Percentiles rank a stretch among this genome's conserved stretches.
These are phyloP conservation scores for Phytophthora boehmeriae DNA, from an alignment of 352 stramenopile genomes.

Conservation along the genomic window DNA sequence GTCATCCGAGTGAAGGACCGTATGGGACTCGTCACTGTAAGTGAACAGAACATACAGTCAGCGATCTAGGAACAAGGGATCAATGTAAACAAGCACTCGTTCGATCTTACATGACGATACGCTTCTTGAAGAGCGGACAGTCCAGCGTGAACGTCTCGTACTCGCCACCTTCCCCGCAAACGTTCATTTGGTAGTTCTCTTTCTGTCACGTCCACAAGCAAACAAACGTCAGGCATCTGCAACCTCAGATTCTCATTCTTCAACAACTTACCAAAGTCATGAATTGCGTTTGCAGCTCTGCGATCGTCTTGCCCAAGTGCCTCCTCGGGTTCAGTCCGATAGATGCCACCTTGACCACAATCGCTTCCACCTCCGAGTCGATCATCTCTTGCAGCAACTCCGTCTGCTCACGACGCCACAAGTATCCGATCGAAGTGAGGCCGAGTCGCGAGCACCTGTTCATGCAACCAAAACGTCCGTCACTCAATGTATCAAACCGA, in stretches of 20 bases:
- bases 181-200: constrained; percentile 97
- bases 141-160: constrained; percentile 99
- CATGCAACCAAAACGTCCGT: neutral
- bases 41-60: constrained; percentile 3
- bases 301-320: constrained; percentile 88
- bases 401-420: constrained; percentile 95
- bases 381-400: constrained; percentile 96
- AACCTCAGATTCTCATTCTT: neutral
- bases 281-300: constrained; percentile 89
- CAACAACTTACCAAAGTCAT: constrained; percentile 65
- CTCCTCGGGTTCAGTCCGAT: constrained; percentile 90
- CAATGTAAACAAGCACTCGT: neutral
- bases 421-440: constrained; percentile 94
- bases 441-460: constrained; percentile 90
- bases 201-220: constrained; percentile 51
- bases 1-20: constrained; percentile 93
- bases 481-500: constrained; percentile 10
- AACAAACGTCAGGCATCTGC: constrained; percentile 8
- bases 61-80: constrained; percentile 1
- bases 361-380: constrained; percentile 91
- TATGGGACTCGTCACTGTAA: constrained; percentile 87
- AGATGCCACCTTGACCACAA: constrained; percentile 97
- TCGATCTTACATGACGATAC: constrained; percentile 86
- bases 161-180: constrained; percentile 99
- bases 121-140: constrained; percentile 95